Evolutionary conservation across 2,329 filamentous ascomycete species (phyloP).

Genomic region (Talaromyces atroroseus): DNA sequence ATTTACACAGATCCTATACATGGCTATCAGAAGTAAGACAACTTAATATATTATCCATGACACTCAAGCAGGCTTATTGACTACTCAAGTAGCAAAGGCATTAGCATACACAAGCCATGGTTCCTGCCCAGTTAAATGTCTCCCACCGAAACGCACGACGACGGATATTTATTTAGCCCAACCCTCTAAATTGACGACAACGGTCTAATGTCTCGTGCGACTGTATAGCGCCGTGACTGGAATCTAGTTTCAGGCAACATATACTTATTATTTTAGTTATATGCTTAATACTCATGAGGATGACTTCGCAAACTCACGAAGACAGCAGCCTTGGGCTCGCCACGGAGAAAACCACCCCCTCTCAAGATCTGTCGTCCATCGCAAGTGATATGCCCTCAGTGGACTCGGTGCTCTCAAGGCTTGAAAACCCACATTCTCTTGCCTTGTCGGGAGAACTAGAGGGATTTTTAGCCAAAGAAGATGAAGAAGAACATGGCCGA

Average conservation of each 20-base stretch:
- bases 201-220: background rate
- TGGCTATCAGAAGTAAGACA: background rate
- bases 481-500: conserved; percentile 25
- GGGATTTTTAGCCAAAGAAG: background rate
- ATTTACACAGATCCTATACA: too few species aligned
- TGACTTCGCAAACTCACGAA: conserved; percentile 12
- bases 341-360: background rate
- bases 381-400: conserved; percentile 23
- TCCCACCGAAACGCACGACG: background rate
- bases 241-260: background rate
- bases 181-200: background rate
- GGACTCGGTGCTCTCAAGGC: conserved; percentile 21
- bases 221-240: background rate
- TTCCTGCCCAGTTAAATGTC: background rate
- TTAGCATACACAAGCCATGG: background rate
- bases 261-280: background rate
- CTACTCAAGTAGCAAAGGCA: too few species aligned
- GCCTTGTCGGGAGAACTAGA: conserved; percentile 16
- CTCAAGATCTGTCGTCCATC: background rate
- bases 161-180: background rate
- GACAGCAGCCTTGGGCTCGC: conserved; percentile 2
- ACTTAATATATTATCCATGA: background rate
- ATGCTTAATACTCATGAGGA: background rate
- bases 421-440: conserved; percentile 18
- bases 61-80: background rate